phyloP scores from a whole-genome alignment of 2,329 filamentous ascomycete genomes.

The Aspergillus unguis region DNA sequence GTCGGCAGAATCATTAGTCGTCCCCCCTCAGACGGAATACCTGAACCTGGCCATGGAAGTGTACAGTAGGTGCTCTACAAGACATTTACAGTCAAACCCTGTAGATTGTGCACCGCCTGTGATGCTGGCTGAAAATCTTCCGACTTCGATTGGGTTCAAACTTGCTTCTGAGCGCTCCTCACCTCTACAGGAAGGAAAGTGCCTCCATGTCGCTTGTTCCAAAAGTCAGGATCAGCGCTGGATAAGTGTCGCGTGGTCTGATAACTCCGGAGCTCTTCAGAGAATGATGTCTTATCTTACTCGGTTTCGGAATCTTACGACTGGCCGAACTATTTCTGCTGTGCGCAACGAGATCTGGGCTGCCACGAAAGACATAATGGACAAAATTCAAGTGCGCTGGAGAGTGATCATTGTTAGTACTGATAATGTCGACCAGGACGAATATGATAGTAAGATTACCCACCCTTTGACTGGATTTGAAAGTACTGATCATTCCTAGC shows the following conservation, averaged over 20 bases:
- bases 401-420: conserved; percentile 54
- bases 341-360: conserved; percentile 57
- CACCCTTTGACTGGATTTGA: background rate
- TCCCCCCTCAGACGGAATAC: conserved; percentile 50
- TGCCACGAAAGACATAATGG: conserved; percentile 54
- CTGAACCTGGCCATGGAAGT: conserved; percentile 54
- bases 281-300: conserved; percentile 55
- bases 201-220: conserved; percentile 59
- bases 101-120: conserved; percentile 53
- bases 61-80: conserved; percentile 56
- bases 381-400: conserved; percentile 52
- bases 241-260: conserved; percentile 59
- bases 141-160: conserved; percentile 54
- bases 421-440: conserved; percentile 51
- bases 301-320: conserved; percentile 34
- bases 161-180: conserved; percentile 52
- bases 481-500: conserved; percentile 28
- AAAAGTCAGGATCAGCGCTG: conserved; percentile 55
- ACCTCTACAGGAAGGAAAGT: conserved; percentile 55
- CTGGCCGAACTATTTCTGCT: conserved; percentile 43
- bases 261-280: conserved; percentile 54
- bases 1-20: conserved; percentile 50
- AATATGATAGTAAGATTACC: conserved; percentile 45
- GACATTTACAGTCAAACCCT: conserved; percentile 30
- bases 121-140: conserved; percentile 52